Conservation (phyloP, 208 protist genomes). For the Tritrichomonas musculus region DNA sequence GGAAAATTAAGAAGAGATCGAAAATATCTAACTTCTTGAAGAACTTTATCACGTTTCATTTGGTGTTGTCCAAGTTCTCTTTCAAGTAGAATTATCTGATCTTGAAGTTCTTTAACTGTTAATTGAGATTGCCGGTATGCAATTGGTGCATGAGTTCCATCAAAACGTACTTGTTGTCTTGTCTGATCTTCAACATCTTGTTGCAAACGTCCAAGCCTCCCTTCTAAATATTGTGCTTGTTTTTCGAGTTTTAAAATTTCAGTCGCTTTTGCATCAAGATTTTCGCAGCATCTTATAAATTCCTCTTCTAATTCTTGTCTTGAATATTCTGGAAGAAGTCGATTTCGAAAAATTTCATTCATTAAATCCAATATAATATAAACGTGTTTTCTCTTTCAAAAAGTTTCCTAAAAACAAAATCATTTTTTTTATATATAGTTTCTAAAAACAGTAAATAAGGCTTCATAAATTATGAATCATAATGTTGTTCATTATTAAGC, state of each 20-base stretch:
- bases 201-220: background rate
- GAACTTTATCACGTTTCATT: background rate
- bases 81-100: constrained; percentile 12
- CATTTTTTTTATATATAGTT: too few relatives aligned
- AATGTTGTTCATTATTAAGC: too few relatives aligned
- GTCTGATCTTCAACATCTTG: constrained; percentile 26
- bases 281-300: background rate
- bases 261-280: background rate
- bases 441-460: too few relatives aligned
- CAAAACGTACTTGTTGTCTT: constrained; percentile 1
- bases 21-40: background rate
- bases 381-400: too few relatives aligned
- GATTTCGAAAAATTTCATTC: constrained; percentile 22
- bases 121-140: background rate
- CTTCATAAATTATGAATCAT: too few relatives aligned
- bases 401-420: too few relatives aligned
- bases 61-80: background rate
- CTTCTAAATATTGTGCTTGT: background rate
- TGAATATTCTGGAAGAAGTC: background rate
- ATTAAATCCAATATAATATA: background rate
- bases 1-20: constrained; percentile 13
- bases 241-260: background rate
- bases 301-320: background rate
- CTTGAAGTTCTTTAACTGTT: constrained; percentile 11
- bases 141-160: background rate